phyloP scores from a whole-genome alignment of 345 rosid genomes.

The Salix viminalis region DNA sequence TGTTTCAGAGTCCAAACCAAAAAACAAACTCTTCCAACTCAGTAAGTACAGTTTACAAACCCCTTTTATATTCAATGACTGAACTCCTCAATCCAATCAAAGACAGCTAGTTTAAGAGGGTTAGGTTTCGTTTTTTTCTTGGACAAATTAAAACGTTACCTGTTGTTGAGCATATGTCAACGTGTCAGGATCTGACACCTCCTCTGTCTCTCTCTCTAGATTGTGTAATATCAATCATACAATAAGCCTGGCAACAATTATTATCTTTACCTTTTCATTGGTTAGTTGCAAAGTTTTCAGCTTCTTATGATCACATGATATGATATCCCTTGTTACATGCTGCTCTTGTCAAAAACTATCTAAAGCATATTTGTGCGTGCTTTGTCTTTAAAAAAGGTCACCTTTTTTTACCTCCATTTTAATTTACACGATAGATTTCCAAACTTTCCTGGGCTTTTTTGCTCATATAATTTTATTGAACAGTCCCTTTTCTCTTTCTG shows the following conservation, averaged over 20 bases:
- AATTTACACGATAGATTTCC: constrained; percentile 10
- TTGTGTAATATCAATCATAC: constrained; percentile 16
- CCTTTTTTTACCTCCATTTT: constrained; percentile 17
- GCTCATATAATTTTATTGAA: not conserved
- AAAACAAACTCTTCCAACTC: not conserved
- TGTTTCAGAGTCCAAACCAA: not conserved
- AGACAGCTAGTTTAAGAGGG: constrained; percentile 20
- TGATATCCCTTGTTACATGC: constrained; percentile 11
- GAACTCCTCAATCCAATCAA: constrained; percentile 10
- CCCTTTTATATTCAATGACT: not conserved
- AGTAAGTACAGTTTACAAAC: not conserved
- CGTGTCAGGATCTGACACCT: constrained; percentile 31
- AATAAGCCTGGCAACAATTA: constrained; percentile 22
- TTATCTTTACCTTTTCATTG: constrained; percentile 7
- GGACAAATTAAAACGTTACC: constrained; percentile 9
- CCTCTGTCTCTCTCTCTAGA: not conserved
- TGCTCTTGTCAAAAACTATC: not conserved
- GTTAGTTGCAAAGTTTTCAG: constrained; percentile 23
- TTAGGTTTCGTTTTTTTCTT: constrained; percentile 10
- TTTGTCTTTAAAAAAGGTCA: constrained; percentile 6
- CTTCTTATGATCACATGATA: not conserved
- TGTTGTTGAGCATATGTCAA: constrained; percentile 10
- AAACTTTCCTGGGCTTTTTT: not conserved
- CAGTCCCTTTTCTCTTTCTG: constrained; percentile 19
- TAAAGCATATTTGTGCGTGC: not conserved